Conservation (phyloP, 1,284 basidiomycete species). For the Trametes polyzona region DNA sequence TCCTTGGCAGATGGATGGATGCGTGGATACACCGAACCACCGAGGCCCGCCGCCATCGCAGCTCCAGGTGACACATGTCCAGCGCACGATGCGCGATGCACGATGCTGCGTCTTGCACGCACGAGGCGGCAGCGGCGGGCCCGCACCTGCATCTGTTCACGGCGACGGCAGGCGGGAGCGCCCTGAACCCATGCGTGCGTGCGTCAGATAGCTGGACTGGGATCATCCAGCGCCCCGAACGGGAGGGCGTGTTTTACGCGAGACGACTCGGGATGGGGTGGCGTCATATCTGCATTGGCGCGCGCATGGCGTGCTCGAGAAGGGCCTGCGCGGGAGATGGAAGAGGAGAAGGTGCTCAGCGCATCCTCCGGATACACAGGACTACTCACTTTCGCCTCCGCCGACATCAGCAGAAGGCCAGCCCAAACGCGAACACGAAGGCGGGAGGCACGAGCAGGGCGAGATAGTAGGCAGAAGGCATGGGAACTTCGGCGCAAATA, state of each 20-base stretch:
- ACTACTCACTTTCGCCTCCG: background rate
- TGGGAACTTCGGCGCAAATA: conserved; percentile 1
- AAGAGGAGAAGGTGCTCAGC: background rate
- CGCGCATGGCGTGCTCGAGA: conserved; percentile 9
- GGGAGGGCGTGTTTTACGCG: background rate
- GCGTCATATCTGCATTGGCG: conserved; percentile 10
- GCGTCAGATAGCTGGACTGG: conserved; percentile 6
- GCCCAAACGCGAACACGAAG: background rate
- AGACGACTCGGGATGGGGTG: conserved; percentile 2
- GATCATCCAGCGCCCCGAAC: conserved; percentile 3
- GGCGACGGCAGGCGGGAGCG: background rate
- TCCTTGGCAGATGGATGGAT: background rate
- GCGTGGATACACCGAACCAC: too few relatives aligned
- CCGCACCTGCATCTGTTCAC: background rate
- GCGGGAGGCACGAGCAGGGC: background rate
- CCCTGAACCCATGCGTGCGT: background rate
- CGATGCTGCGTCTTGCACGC: too few relatives aligned
- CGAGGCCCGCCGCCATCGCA: background rate
- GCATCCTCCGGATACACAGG: background rate
- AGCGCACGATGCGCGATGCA: background rate
- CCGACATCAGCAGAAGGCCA: background rate
- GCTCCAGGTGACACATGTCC: background rate
- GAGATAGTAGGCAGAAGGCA: background rate
- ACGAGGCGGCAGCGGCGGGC: too few relatives aligned
- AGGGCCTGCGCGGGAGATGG: background rate